phyloP scores from a whole-genome alignment of 108 stramenopile genomes.

The Discostella pseudostelligera region DNA sequence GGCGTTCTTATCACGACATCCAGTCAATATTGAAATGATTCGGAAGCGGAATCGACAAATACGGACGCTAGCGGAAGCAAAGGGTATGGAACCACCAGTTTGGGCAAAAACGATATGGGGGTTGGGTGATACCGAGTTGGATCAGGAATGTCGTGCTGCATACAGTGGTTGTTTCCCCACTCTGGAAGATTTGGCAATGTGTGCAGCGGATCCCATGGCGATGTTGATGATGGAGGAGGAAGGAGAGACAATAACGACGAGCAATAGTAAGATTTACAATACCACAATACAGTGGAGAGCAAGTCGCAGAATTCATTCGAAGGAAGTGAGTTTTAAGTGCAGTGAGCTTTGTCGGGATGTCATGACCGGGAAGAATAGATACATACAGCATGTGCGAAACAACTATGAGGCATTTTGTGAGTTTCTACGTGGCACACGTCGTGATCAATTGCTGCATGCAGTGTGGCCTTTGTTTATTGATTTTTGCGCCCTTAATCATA shows the following conservation, averaged over 20 bases:
- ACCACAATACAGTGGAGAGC: not conserved
- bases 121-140: not conserved
- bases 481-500: too few species aligned
- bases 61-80: not conserved
- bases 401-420: constrained; percentile 16
- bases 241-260: too few species aligned
- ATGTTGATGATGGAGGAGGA: too few species aligned
- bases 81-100: constrained; percentile 5
- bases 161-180: constrained; percentile 12
- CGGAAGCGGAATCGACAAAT: not conserved
- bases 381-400: constrained; percentile 2
- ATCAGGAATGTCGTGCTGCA: constrained; percentile 7
- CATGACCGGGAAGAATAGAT: not conserved
- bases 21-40: not conserved
- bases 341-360: constrained; percentile 4
- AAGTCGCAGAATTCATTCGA: not conserved
- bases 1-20: constrained; percentile 13
- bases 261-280: constrained; percentile 1
- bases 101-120: constrained; percentile 12
- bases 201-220: too few species aligned
- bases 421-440: too few species aligned
- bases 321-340: constrained; percentile 4
- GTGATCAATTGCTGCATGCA: not conserved
- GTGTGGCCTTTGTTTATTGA: not conserved
- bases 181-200: constrained; percentile 9